Conservation (phyloP, 345 rosid genomes). For the Viola odorata region DNA sequence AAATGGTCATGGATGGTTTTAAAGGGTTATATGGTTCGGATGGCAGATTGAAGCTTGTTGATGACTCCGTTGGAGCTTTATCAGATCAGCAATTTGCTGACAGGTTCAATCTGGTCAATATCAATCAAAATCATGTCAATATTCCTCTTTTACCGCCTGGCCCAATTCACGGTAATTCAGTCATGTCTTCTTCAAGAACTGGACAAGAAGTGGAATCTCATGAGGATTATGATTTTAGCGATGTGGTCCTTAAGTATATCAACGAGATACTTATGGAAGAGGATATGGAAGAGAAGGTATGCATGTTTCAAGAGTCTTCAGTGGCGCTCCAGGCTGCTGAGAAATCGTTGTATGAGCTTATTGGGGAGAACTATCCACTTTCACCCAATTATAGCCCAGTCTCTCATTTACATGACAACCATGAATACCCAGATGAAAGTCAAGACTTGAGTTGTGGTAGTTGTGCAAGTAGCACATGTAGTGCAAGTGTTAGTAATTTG, state of each 20-base stretch:
- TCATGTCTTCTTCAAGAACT: conserved; percentile 3
- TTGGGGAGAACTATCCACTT: conserved; percentile 52
- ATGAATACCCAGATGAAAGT: conserved; percentile 15
- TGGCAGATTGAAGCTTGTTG: conserved; percentile 14
- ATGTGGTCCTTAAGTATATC: conserved; percentile 50
- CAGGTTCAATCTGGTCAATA: conserved; percentile 9
- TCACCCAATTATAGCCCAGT: conserved; percentile 8
- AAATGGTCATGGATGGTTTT: too few relatives aligned
- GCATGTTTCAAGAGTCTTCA: conserved; percentile 50
- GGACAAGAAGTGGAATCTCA: conserved; percentile 24
- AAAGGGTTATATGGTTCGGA: conserved; percentile 21
- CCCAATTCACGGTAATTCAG: conserved; percentile 1
- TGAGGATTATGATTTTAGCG: conserved; percentile 49
- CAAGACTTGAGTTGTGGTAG: conserved; percentile 11
- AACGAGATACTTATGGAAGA: conserved; percentile 59
- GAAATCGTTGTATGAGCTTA: conserved; percentile 51
- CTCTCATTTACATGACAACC: conserved; percentile 9
- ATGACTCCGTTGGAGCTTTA: conserved; percentile 14
- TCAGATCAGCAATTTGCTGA: conserved; percentile 15
- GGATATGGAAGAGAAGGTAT: conserved; percentile 49
- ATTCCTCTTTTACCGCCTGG: conserved; percentile 21
- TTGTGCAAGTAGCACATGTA: conserved; percentile 9
- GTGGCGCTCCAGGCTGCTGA: conserved; percentile 55
- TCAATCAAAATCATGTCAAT: conserved; percentile 9
- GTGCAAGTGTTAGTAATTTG: conserved; percentile 10